Evolutionary conservation across 1,139 yeast species (phyloP), one percentile per base, ranked within the genome.

Genomic region (Yamadazyma spencermartinsiae): DNA sequence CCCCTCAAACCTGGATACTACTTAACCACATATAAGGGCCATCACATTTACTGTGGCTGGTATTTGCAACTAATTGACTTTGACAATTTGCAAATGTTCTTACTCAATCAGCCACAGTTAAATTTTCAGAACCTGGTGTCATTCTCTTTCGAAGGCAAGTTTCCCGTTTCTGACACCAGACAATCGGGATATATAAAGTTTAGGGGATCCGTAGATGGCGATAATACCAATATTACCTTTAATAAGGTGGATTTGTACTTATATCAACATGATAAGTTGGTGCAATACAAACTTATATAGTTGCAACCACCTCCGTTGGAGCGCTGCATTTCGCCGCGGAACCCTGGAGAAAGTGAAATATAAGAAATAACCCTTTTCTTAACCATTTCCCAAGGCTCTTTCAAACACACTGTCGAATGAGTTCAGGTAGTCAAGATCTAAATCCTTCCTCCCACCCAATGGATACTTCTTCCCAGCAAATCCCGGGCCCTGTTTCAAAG

Each of bases 221-320:
- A 39, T 21, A 46, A 49, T 28, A 42, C 48, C 13, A 47, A 49
- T 24, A 42, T 49, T 12, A 44, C 39, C 40, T 49, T 49, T 35
- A 34, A 36, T n/a, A 34, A 34, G 8, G 38, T 43, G 15, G 24
- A 25, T 2, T n/a, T 43, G 12, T 15, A 19, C 5, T 28, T 43
- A n/a, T 9, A 31, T 9, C 35, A 35, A n/a, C 25, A 37, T n/a
- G 36, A 30, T 21, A 33, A 40, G n/a, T 32, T 38, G 2, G 35
- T 43, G 2, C 47, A 47, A 15, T 45, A 34, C 21, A 30, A 35
- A 27, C 41, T 42, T 2, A 33, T 43, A 14, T 40, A 36, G 28
- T 4, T 3, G 17, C 23, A 29, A 13, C 26, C 10, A 13, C 26
- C 19, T 7, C 17, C n/a, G 31, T 26, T 10, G 14, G 8, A 26